Conservation (phyloP, 2,329 filamentous ascomycete genomes). For the Aspergillus puulaauensis region DNA sequence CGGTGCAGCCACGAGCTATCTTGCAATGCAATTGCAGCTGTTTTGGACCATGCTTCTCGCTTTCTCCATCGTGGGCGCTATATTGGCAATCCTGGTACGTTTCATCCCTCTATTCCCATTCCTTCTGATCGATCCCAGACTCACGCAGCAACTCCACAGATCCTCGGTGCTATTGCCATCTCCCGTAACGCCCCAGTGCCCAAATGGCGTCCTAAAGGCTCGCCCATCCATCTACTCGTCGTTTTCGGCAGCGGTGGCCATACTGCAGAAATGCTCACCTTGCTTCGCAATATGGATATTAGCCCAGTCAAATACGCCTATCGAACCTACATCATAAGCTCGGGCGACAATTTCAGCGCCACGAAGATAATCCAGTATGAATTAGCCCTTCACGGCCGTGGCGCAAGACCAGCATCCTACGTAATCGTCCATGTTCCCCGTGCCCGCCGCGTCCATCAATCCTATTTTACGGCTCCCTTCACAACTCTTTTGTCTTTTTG, state of each 20-base stretch:
- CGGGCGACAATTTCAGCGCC: conserved; percentile 71
- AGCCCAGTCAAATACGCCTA: conserved; percentile 54
- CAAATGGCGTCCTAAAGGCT: conserved; percentile 28
- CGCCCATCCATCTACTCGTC: conserved; percentile 65
- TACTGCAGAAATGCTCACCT: conserved; percentile 88
- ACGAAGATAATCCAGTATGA: conserved; percentile 66
- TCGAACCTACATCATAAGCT: conserved; percentile 78
- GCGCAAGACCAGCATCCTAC: conserved; percentile 45
- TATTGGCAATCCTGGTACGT: conserved; percentile 9
- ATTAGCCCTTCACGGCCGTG: conserved; percentile 26
- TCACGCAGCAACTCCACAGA: conserved; percentile 15
- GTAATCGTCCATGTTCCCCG: conserved; percentile 69
- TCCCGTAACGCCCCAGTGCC: conserved; percentile 31
- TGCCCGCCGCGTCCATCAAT: conserved; percentile 79
- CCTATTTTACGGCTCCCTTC: conserved; percentile 69
- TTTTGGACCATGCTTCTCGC: not conserved
- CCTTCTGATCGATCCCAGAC: not conserved
- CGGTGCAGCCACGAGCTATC: not conserved
- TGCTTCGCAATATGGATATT: conserved; percentile 64
- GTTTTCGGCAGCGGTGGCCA: conserved; percentile 92
- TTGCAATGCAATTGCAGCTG: not conserved
- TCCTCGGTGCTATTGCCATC: conserved; percentile 24
- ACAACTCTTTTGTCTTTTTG: conserved; percentile 66
- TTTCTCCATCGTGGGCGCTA: not conserved
- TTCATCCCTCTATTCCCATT: not conserved